phyloP scores from a whole-genome alignment of 768 basidiomycete species.

The Termitomyces sp. region DNA sequence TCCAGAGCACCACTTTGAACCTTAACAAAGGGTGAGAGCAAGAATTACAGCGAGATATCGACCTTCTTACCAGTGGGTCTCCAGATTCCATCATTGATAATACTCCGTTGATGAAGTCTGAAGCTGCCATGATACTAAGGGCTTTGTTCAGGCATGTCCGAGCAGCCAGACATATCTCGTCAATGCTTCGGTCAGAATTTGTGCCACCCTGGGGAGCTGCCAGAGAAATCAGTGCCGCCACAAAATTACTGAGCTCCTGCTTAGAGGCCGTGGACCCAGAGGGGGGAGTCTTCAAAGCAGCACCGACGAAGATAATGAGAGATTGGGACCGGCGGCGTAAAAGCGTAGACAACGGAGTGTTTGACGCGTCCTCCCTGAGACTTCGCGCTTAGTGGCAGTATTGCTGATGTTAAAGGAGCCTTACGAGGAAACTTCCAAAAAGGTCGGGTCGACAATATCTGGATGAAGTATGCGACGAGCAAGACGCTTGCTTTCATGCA shows the following conservation, averaged over 20 bases:
- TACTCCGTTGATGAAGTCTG: conserved; percentile 59
- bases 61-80: conserved; percentile 41
- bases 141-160: conserved; percentile 46
- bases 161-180: conserved; percentile 40
- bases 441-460: conserved; percentile 30
- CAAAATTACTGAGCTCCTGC: conserved; percentile 33
- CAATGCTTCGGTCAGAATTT: conserved; percentile 28
- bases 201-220: conserved; percentile 28
- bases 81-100: conserved; percentile 49
- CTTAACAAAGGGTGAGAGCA: conserved; percentile 27
- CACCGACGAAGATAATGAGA: conserved; percentile 58
- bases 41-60: not conserved
- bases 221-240: conserved; percentile 44
- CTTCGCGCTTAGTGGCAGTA: not conserved
- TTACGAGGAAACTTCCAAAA: conserved; percentile 56
- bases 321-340: conserved; percentile 61
- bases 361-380: conserved; percentile 55
- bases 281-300: conserved; percentile 36
- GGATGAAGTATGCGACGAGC: conserved; percentile 34
- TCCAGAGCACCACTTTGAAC: conserved; percentile 64
- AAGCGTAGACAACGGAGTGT: conserved; percentile 33
- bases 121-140: conserved; percentile 61
- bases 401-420: conserved; percentile 12
- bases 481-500: conserved; percentile 63
- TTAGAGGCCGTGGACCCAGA: conserved; percentile 16